Evolutionary conservation across 1,284 basidiomycete genomes (phyloP), one percentile per base, ranked within the genome.

Genomic region (Psilocybe mexicana): DNA sequence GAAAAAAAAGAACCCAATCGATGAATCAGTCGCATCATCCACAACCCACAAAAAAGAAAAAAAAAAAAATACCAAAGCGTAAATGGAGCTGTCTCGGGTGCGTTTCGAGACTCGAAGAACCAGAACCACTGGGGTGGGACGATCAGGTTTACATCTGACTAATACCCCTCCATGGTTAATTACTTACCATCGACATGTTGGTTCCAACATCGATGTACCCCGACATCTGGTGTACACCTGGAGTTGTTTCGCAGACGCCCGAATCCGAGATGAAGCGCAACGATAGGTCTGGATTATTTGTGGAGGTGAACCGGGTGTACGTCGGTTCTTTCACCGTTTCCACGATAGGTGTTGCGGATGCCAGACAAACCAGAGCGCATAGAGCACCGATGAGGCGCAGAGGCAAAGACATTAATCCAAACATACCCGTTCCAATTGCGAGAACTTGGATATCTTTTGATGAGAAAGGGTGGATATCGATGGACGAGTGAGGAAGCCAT

Each of bases 171-270:
- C 18, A 12, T 11, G 24, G 26, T 40, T 5, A 30, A 44, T 28
- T 33, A 65, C 75, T 46, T 52, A 85, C 84, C 77, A 84, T 85
- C 0, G 82, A 84, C 82, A 87, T 86, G 57, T 83, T 80, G 2
- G 67, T 71, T 1, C 82, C 84, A 49, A 88, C 74, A 56, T 87
- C 78, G 7, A 88, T 74, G 62, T 89, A 90, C 1, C 87, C 87
- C 0, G 87, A 88, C 60, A 85, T 80, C 68, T 88, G 87, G 44
- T 78, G 75, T 7, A 90, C 87, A 0, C 82, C 83, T 0, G 85
- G 80, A 0, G 86, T 87, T 4, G 83, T 88, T 71, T 92, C 89
- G 66, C 89, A 92, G 4, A 90, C 79, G 0, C 88, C 87, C 4
- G 86, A 88, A 63, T 90, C 78, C 25, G 76, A 72, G 5, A 88